Base-by-base conservation (phyloP, 2,329 filamentous ascomycete genomes). In the Venturia aucupariae region DNA sequence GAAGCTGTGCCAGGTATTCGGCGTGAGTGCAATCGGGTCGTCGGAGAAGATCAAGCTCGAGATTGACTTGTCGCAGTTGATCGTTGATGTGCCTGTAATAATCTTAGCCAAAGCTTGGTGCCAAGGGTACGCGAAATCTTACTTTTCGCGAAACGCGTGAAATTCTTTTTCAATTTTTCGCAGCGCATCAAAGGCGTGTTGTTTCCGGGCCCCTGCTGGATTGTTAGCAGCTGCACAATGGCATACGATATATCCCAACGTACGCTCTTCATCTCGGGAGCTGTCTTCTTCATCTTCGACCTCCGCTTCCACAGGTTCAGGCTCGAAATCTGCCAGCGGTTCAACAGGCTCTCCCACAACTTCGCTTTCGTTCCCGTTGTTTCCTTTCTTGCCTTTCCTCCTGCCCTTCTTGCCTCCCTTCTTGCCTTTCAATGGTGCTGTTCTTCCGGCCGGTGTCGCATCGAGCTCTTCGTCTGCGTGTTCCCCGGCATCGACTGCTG, bases 1-100 rank as follows among this genome's bases (percentile, higher is more conserved):
- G 86, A 74, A 95, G 87, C 86, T 96, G 95, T 51, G 90, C 90
- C 42, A 97, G 81, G 69, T 92, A 93, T 74, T 96, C 93, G 42
- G 91, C 90, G 73, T 99, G 94, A n/a, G 86, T 88, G 62, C 83
- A 83, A 61, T 82, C 80, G 1, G 82, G 77, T 64, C 83, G 79
- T 60, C 78, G 79, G 59, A 89, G 78, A 74, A 86, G 79, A 57
- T 83, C 80, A 60, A 88, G 77, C 74, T 88, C 86, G 61, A 80
- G 78, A 67, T 96, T 92, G 64, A 96, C 81, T 71, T 90, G 87
- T 61, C 90, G 87, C 27, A 99, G 83, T 67, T 91, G 86, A 75
- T 97, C 93, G 72, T 94, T 90, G 75, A 92, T 24, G 39, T 63
- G 65, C 32, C 65, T 67, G 42, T 24, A 17, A 27, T 15, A n/a